Conservation (phyloP, 2,329 filamentous ascomycete species). For the Chalaropsis ovoidea region DNA sequence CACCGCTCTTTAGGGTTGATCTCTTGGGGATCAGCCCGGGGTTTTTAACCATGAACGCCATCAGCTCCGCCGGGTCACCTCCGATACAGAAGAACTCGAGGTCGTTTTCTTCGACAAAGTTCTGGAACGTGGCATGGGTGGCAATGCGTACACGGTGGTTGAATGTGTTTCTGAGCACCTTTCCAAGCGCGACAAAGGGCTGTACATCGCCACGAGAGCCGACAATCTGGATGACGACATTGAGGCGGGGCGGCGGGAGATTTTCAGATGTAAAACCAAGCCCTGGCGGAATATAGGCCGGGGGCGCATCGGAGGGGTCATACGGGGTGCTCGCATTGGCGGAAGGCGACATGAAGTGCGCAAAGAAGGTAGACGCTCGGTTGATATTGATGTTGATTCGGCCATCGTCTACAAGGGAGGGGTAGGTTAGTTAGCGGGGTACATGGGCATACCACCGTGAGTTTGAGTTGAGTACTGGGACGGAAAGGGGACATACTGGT, state of each 20-base stretch:
- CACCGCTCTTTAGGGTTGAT: constrained; percentile 63
- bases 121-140: constrained; percentile 58
- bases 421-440: constrained; percentile 2
- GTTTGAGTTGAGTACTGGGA: neutral
- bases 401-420: constrained; percentile 49
- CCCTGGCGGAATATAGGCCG: constrained; percentile 60
- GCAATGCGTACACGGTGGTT: constrained; percentile 64
- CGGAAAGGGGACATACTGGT: constrained; percentile 36
- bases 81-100: constrained; percentile 69
- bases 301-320: constrained; percentile 31
- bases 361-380: constrained; percentile 43
- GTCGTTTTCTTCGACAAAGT: constrained; percentile 58
- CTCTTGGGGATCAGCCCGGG: constrained; percentile 76
- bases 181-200: constrained; percentile 61
- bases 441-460: neutral
- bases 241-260: constrained; percentile 48
- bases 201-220: constrained; percentile 67
- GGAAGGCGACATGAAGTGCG: constrained; percentile 18
- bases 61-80: constrained; percentile 64
- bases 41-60: constrained; percentile 89
- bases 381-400: constrained; percentile 72
- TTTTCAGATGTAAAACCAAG: constrained; percentile 54
- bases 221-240: constrained; percentile 65
- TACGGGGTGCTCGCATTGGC: neutral
- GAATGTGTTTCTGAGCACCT: constrained; percentile 52